Base-by-base conservation (phyloP, 768 basidiomycete species). In the Lentinula aciculospora region DNA sequence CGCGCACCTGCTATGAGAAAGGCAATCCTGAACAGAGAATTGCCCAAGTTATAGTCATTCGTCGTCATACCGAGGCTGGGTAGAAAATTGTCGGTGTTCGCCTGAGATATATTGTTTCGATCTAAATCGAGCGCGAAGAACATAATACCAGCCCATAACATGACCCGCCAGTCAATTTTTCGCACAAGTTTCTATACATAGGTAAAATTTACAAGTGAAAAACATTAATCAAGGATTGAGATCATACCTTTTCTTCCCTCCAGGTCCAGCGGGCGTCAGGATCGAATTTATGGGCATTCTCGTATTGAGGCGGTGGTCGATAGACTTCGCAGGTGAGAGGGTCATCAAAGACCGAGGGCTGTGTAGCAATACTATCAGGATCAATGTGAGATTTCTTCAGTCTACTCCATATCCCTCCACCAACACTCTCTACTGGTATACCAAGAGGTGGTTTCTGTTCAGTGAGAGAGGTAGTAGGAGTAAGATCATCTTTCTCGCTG, bases 31-130 rank as follows among this genome's bases (percentile, higher is more conserved):
- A 81, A 84, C 0, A 86, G 67, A 0, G 79, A 81, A 67, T 85
- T 86, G 15, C 85, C 84, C 5, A 84, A 70, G 61, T 86, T 85
- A 66, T 78, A 86, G 66, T 84, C 83, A 62, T 86, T 73, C 0
- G 84, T 85, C 19, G 79, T 86, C 60, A 89, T 70, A 2, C 73
- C 66, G 7, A 88, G 74, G 62, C 88, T 85, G 2, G 70, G 59
- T n/a, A 88, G 69, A 62, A 89, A 81, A 66, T 85, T 87, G 67
- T 88, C 86, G 1, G 84, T 78, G 60, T 86, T 86, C 31, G 87
- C 86, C 65, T 84, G 83, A 0, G 79, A 77, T 31, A 88, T 73
- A 65, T 87, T 88, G 50, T 72, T 74, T 27, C 86, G 72, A 63
- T 85, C 85, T 49, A 84, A 62, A 60, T 84, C 81, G 29, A 86